Conservation (phyloP, 139 green algal species). For the Chlorokybus atmophyticus region DNA sequence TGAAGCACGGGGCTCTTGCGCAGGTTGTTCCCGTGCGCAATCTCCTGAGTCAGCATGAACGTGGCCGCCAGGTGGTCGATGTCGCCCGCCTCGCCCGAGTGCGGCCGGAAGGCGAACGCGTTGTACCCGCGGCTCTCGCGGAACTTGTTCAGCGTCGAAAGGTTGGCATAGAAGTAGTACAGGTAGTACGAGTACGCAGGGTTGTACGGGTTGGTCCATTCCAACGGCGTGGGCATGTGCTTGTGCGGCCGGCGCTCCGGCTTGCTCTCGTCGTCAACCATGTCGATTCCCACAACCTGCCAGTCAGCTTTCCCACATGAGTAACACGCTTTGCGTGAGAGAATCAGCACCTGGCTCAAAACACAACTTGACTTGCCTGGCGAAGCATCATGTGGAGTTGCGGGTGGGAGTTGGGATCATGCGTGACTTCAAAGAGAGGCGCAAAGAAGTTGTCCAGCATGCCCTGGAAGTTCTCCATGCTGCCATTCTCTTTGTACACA, state of each 20-base stretch:
- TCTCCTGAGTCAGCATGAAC: slow-evolving; percentile 91
- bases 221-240: slow-evolving; percentile 65
- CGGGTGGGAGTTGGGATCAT: slow-evolving; percentile 78
- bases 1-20: slow-evolving; percentile 66
- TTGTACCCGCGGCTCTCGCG: slow-evolving; percentile 75
- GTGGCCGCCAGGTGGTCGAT: slow-evolving; percentile 83
- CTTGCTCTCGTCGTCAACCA: slow-evolving; percentile 97
- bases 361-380: slow-evolving; percentile 14
- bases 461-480: slow-evolving; percentile 47
- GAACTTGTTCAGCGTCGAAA: slow-evolving; percentile 84
- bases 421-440: slow-evolving; percentile 96
- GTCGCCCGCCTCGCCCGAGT: slow-evolving; percentile 75
- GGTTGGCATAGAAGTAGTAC: slow-evolving; percentile 97
- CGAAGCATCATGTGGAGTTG: slow-evolving; percentile 93
- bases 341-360: no score
- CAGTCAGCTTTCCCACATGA: no score
- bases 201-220: slow-evolving; percentile 66
- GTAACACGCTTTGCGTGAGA: no score
- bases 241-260: slow-evolving; percentile 89
- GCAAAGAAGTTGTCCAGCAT: slow-evolving; percentile 98
- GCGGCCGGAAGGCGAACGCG: slow-evolving; percentile 78
- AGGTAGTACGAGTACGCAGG: slow-evolving; percentile 91
- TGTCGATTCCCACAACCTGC: slow-evolving; percentile 95
- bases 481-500: slow-evolving; percentile 80
- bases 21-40: slow-evolving; percentile 98